These are phyloP conservation scores for Aegilops sharonensis DNA, from an alignment of 176 grass and related monocot species.

Conservation along the genomic window DNA sequence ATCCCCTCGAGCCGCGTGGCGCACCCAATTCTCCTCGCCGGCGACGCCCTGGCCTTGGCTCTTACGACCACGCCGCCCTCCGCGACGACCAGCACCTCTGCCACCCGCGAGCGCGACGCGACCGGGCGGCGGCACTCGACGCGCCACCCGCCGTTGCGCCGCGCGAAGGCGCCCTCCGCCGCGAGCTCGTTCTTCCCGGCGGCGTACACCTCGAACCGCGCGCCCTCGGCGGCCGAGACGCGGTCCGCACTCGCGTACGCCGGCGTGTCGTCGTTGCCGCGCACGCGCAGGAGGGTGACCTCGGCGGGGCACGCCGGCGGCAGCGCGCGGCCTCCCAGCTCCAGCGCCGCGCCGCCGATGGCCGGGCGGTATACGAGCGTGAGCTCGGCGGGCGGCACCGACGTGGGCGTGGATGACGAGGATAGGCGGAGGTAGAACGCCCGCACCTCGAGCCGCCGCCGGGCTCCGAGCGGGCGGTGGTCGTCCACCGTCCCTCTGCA, in stretches of 20 bases:
- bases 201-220: conserved; percentile 50
- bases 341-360: conserved; percentile 45
- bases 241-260: conserved; percentile 51
- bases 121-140: conserved; percentile 27
- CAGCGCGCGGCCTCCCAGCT: conserved; percentile 30
- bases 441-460: conserved; percentile 25
- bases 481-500: conserved; percentile 29
- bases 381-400: not conserved
- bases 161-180: conserved; percentile 33
- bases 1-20: too few relatives aligned
- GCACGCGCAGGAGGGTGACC: conserved; percentile 24
- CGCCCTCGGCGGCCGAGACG: conserved; percentile 45
- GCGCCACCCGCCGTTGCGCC: conserved; percentile 29
- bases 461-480: not conserved
- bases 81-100: conserved; percentile 40
- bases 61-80: conserved; percentile 30
- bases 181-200: conserved; percentile 17
- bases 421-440: conserved; percentile 54
- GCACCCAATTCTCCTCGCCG: not conserved
- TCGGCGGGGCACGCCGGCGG: conserved; percentile 32
- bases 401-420: not conserved
- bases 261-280: not conserved
- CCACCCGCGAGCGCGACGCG: not conserved
- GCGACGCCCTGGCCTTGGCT: conserved; percentile 5
- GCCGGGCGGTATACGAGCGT: conserved; percentile 46